Evolutionary conservation across 345 rosid species (phyloP).

Genomic region (Corymbia maculata): DNA sequence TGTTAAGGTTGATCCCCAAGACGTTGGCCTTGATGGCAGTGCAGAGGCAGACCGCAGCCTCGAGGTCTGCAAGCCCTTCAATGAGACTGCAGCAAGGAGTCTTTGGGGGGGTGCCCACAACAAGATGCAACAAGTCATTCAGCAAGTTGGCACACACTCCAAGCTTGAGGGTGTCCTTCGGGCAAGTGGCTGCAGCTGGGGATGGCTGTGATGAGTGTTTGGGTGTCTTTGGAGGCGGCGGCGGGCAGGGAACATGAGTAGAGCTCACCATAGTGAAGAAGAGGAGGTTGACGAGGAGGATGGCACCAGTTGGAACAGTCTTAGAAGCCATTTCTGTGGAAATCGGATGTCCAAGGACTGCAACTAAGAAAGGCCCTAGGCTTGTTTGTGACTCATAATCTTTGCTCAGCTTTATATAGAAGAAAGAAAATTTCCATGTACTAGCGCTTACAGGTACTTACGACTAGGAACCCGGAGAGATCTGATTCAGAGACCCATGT

Average conservation of each 20-base stretch:
- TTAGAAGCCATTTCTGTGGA: conserved; percentile 13
- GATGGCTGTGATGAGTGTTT: background rate
- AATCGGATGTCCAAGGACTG: background rate
- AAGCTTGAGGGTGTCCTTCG: conserved; percentile 31
- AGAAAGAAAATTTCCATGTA: background rate
- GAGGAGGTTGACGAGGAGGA: conserved; percentile 9
- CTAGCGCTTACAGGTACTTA: background rate
- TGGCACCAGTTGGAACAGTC: background rate
- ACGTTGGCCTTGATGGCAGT: conserved; percentile 47
- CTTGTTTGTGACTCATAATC: background rate
- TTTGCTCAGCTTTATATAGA: background rate
- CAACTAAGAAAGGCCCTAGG: background rate
- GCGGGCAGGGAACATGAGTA: background rate
- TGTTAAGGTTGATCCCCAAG: conserved; percentile 36
- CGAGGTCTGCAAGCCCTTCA: conserved; percentile 29
- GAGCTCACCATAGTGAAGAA: conserved; percentile 13
- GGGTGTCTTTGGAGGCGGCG: background rate
- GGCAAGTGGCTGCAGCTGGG: conserved; percentile 11
- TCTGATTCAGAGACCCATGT: background rate
- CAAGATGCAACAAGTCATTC: conserved; percentile 11
- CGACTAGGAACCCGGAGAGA: background rate
- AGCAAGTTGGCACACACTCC: conserved; percentile 42
- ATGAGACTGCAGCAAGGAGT: conserved; percentile 42
- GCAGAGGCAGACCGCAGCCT: conserved; percentile 53
- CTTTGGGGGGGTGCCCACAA: conserved; percentile 22